A percentile compares a stretch with the other conserved stretches of the same genome.
These are phyloP conservation scores for Fraxinus latifolia DNA, from an alignment of 305 asterid species.

Conservation along the genomic window DNA sequence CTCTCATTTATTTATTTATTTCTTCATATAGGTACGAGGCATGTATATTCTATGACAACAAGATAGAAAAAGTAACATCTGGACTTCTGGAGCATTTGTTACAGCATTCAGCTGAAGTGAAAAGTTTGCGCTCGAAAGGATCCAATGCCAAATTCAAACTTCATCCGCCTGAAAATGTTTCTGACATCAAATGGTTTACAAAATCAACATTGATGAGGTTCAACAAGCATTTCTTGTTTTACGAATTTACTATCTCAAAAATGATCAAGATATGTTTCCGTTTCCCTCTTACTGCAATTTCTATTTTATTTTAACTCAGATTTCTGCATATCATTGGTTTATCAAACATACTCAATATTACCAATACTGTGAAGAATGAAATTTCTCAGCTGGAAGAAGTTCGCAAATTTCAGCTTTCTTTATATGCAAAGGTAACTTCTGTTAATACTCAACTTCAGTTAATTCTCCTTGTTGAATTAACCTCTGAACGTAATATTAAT, in stretches of 20 bases:
- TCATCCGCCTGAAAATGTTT: conserved; percentile 42
- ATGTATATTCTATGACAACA: conserved; percentile 39
- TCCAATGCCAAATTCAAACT: conserved; percentile 53
- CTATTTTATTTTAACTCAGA: conserved; percentile 38
- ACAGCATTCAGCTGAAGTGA: conserved; percentile 55
- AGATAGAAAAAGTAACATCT: conserved; percentile 54
- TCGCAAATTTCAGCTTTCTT: conserved; percentile 64
- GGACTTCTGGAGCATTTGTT: conserved; percentile 73
- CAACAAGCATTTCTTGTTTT: conserved; percentile 20
- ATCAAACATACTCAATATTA: conserved; percentile 39
- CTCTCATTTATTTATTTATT: conserved; percentile 20
- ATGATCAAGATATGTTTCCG: conserved; percentile 18
- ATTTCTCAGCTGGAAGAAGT: conserved; percentile 89
- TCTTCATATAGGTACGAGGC: conserved; percentile 68
- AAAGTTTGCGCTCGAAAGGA: conserved; percentile 56
- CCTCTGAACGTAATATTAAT: conserved; percentile 5
- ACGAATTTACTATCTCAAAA: conserved; percentile 12
- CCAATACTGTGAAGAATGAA: conserved; percentile 56
- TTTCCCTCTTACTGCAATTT: conserved; percentile 19
- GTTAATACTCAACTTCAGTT: conserved; percentile 21
- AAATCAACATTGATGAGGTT: conserved; percentile 74
- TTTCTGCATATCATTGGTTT: conserved; percentile 70
- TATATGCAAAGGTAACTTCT: conserved; percentile 59
- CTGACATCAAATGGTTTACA: conserved; percentile 63
- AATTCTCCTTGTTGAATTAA: conserved; percentile 9